A percentile compares a stretch with the other conserved stretches of the same genome.
Conservation (phyloP, 805 yeast genomes). For the Yamadazyma ubonensis region DNA sequence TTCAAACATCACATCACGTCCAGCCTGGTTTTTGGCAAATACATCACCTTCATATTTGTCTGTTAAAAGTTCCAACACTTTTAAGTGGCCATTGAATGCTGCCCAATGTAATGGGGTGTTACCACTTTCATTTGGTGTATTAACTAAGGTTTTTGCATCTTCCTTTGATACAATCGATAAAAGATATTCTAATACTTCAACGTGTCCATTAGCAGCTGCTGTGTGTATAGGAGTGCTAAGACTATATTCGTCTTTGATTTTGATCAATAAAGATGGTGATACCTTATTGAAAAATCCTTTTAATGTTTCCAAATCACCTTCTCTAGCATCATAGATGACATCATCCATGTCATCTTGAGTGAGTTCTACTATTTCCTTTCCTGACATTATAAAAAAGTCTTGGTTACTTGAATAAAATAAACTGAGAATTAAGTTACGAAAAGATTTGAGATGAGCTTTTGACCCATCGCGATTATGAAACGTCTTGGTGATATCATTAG, state of each 20-base stretch:
- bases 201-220: slow-evolving; percentile 95
- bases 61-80: slow-evolving; percentile 65
- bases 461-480: no score
- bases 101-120: slow-evolving; percentile 99
- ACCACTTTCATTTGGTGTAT: slow-evolving; percentile 66
- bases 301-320: slow-evolving; percentile 79
- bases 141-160: slow-evolving; percentile 39
- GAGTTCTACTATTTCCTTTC: slow-evolving; percentile 26
- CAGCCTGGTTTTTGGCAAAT: slow-evolving; percentile 66
- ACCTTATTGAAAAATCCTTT: slow-evolving; percentile 63
- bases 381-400: slow-evolving; percentile 17
- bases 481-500: neutral
- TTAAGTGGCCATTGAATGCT: slow-evolving; percentile 78
- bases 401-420: neutral
- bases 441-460: slow-evolving; percentile 7
- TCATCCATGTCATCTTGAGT: slow-evolving; percentile 80
- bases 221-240: slow-evolving; percentile 81
- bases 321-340: slow-evolving; percentile 79
- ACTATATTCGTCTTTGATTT: slow-evolving; percentile 62
- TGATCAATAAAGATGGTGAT: slow-evolving; percentile 41
- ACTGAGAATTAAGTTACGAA: neutral
- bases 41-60: slow-evolving; percentile 81
- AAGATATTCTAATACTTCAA: slow-evolving; percentile 61
- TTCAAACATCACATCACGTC: slow-evolving; percentile 83
- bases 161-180: slow-evolving; percentile 46